A percentile compares a stretch with the other conserved stretches of the same genome.
Conservation (phyloP, 2,329 filamentous ascomycete species). For the Rhexocercosporidium sp. region DNA sequence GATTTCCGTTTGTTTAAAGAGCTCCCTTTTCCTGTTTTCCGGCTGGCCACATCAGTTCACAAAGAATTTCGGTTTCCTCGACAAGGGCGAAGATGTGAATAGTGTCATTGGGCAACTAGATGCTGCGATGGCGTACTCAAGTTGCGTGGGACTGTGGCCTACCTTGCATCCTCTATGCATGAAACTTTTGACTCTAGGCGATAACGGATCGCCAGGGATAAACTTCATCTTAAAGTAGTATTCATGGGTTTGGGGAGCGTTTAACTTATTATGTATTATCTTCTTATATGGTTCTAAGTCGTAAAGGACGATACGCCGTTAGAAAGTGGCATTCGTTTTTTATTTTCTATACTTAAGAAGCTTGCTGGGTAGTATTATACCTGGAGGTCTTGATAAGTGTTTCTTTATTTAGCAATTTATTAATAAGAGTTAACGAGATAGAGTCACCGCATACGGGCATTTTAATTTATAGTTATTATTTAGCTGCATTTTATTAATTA, state of each 20-base stretch:
- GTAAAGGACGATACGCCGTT: conserved; percentile 45
- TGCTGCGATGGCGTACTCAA: too few species aligned
- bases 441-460: conserved; percentile 39
- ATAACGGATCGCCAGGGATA: too few species aligned
- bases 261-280: conserved; percentile 46
- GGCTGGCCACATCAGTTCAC: too few species aligned
- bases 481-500: conserved; percentile 16
- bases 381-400: conserved; percentile 34
- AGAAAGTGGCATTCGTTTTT: conserved; percentile 44
- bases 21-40: too few species aligned
- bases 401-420: neutral
- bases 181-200: too few species aligned
- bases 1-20: too few species aligned
- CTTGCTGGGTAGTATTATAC: conserved; percentile 37
- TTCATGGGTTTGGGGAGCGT: conserved; percentile 27
- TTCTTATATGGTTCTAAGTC: conserved; percentile 56
- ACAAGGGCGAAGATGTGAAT: too few species aligned
- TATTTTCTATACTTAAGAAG: conserved; percentile 46
- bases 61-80: too few species aligned
- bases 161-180: too few species aligned
- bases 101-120: too few species aligned
- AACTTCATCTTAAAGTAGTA: too few species aligned
- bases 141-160: too few species aligned
- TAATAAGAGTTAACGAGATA: neutral
- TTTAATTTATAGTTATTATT: conserved; percentile 32